Percentiles rank a stretch among this genome's conserved stretches.
Conservation (phyloP, 148 eudicot genomes). For the Fagopyrum tataricum region DNA sequence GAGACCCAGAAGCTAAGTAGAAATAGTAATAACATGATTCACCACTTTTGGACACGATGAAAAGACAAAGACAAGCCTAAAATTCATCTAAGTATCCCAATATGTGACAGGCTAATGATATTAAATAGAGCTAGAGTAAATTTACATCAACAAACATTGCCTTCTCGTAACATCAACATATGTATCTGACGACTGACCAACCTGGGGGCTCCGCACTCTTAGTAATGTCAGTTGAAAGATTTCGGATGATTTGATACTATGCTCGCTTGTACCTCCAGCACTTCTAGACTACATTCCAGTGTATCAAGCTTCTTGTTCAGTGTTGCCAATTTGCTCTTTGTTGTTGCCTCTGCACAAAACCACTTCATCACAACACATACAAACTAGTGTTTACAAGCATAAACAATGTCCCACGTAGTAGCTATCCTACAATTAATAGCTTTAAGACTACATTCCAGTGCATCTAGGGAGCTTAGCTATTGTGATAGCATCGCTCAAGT, state of each 20-base stretch:
- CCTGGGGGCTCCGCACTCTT: background rate
- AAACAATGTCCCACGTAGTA: background rate
- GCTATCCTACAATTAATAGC: background rate
- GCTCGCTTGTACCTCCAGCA: conserved; percentile 90
- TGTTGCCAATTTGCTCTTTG: conserved; percentile 81
- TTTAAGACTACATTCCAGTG: too few relatives aligned
- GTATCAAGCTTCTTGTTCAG: conserved; percentile 94
- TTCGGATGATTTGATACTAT: conserved; percentile 85
- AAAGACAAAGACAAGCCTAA: background rate
- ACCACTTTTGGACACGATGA: too few relatives aligned
- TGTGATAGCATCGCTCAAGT: background rate
- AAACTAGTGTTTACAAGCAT: background rate
- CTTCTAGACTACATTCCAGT: conserved; percentile 86
- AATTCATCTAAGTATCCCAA: background rate
- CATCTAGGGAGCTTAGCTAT: too few relatives aligned
- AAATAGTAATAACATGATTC: too few relatives aligned
- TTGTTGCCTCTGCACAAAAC: conserved; percentile 69
- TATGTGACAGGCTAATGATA: background rate
- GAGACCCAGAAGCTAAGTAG: too few relatives aligned
- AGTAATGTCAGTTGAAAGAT: conserved; percentile 40
- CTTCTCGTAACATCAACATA: background rate
- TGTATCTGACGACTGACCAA: background rate
- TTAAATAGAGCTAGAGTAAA: background rate
- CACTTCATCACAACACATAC: background rate
- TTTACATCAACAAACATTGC: background rate